phyloP scores from a whole-genome alignment of 352 stramenopile species.

The Globisporangium camurandrum region DNA sequence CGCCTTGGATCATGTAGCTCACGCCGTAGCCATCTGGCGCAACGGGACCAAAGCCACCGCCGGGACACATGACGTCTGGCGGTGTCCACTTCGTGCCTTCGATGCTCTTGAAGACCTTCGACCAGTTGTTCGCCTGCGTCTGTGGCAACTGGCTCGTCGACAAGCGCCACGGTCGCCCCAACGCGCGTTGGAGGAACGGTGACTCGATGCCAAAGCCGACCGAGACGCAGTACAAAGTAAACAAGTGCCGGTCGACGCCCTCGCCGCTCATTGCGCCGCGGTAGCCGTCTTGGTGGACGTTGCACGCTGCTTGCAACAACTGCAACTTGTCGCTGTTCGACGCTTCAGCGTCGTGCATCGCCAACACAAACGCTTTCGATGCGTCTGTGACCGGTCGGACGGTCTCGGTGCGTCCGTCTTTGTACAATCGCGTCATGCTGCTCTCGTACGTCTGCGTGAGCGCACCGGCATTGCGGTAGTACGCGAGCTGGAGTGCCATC shows the following conservation, averaged over 20 bases:
- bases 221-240: constrained; percentile 91
- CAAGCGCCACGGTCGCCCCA: constrained; percentile 78
- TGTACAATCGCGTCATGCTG: constrained; percentile 93
- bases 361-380: constrained; percentile 87
- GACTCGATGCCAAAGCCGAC: constrained; percentile 84
- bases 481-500: constrained; percentile 94
- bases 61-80: constrained; percentile 60
- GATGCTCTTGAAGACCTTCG: constrained; percentile 54
- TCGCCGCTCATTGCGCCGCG: constrained; percentile 84
- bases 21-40: constrained; percentile 88
- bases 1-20: constrained; percentile 87
- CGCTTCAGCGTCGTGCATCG: constrained; percentile 64
- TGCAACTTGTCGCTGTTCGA: constrained; percentile 73
- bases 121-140: constrained; percentile 83
- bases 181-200: constrained; percentile 82
- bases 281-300: constrained; percentile 90
- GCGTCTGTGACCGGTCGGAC: constrained; percentile 88
- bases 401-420: constrained; percentile 93
- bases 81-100: constrained; percentile 44
- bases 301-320: constrained; percentile 83
- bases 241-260: constrained; percentile 94
- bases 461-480: constrained; percentile 88
- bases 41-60: constrained; percentile 86
- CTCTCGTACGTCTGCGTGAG: constrained; percentile 97
- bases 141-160: constrained; percentile 89